A percentile compares a stretch with the other conserved stretches of the same genome.
These are phyloP conservation scores for Pseudocercospora eumusae DNA, from an alignment of 2,329 filamentous ascomycete genomes.

Conservation along the genomic window DNA sequence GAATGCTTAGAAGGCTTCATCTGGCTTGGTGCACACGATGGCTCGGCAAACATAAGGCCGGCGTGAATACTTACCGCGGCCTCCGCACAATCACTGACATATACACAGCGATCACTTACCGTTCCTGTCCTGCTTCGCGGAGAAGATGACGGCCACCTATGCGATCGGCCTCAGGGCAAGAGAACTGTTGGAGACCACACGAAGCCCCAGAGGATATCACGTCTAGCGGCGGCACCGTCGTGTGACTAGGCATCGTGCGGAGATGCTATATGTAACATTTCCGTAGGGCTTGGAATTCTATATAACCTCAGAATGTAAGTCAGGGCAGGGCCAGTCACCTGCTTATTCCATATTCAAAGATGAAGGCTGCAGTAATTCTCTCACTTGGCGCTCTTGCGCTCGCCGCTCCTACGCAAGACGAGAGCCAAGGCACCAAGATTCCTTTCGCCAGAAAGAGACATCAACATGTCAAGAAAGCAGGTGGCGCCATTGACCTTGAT, in stretches of 20 bases:
- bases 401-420: slow-evolving; percentile 24
- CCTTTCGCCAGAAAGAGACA: slow-evolving; percentile 17
- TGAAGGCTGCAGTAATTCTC: slow-evolving; percentile 24
- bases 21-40: not conserved
- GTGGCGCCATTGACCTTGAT: slow-evolving; percentile 23
- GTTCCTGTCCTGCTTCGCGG: not conserved
- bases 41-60: not conserved
- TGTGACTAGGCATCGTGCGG: not conserved
- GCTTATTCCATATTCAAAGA: slow-evolving; percentile 11
- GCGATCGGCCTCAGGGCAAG: slow-evolving; percentile 5
- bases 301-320: slow-evolving; percentile 1
- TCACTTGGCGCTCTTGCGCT: slow-evolving; percentile 26
- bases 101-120: not conserved
- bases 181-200: not conserved
- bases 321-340: not conserved
- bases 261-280: not conserved
- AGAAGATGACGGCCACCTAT: not conserved
- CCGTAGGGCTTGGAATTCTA: not conserved
- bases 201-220: not conserved
- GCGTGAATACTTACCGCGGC: not conserved
- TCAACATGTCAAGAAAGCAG: slow-evolving; percentile 15
- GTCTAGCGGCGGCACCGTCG: slow-evolving; percentile 9
- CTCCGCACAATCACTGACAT: not conserved
- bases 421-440: slow-evolving; percentile 16
- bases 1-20: slow-evolving; percentile 3